Conservation (phyloP, 148 eudicot genomes). For the Beta vulgaris region DNA sequence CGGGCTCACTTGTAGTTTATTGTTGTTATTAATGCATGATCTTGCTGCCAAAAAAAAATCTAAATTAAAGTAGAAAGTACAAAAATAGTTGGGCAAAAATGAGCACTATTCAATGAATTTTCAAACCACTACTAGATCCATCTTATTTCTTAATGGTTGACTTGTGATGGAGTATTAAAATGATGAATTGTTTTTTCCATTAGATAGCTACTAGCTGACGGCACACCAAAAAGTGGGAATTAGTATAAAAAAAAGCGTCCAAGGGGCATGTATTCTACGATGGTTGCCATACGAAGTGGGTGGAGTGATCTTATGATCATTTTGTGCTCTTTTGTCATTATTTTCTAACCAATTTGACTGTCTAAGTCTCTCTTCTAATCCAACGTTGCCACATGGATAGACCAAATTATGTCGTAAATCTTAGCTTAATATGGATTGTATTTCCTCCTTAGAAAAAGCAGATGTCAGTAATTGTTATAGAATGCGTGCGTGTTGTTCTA, state of each 20-base stretch:
- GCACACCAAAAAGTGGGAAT: background rate
- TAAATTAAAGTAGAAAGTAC: too few relatives aligned
- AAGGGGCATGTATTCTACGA: conserved; percentile 6
- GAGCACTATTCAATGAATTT: too few relatives aligned
- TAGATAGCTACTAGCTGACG: background rate
- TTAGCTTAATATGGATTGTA: background rate
- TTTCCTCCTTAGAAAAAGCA: background rate
- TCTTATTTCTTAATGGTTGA: too few relatives aligned
- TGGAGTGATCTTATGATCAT: background rate
- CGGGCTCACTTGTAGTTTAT: too few relatives aligned
- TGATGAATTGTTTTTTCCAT: background rate
- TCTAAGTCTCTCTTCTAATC: background rate
- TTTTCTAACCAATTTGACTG: background rate
- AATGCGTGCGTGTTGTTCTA: too few relatives aligned
- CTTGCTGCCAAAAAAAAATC: too few relatives aligned
- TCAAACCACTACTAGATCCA: too few relatives aligned
- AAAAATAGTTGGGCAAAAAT: too few relatives aligned
- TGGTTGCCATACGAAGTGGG: background rate
- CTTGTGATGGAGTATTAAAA: too few relatives aligned
- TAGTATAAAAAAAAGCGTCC: background rate
- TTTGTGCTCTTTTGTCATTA: background rate
- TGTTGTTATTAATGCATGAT: too few relatives aligned
- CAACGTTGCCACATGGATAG: background rate
- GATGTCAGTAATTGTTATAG: too few relatives aligned
- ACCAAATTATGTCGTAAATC: conserved; percentile 1